Percentiles rank a stretch among this genome's conserved stretches.
Conservation (phyloP, 805 yeast species). For the Suhomyces sp. region DNA sequence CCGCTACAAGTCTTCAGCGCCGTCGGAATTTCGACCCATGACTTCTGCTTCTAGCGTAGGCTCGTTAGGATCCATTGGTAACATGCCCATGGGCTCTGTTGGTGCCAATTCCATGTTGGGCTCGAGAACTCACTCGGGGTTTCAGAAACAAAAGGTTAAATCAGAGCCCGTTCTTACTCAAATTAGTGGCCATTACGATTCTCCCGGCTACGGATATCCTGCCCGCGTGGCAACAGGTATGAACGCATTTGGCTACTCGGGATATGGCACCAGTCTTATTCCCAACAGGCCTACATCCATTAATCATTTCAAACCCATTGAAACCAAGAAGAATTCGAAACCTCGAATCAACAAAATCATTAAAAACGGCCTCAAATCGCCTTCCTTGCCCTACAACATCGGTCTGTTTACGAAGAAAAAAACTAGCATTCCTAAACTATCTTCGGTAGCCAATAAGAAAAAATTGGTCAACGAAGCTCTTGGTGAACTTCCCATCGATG, state of each 20-base stretch:
- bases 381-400: slow-evolving; percentile 2
- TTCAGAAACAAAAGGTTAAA: slow-evolving; percentile 1
- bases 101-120: not conserved
- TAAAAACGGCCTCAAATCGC: slow-evolving; percentile 8
- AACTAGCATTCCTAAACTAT: slow-evolving; percentile 3
- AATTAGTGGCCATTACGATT: not conserved
- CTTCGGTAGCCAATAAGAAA: not conserved
- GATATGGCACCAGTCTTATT: not conserved
- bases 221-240: not conserved
- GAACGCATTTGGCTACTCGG: not conserved
- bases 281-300: not conserved
- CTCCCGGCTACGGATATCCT: not conserved
- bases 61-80: not conserved
- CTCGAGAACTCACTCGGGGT: not conserved
- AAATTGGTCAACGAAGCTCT: slow-evolving; percentile 3
- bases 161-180: slow-evolving; percentile 9
- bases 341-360: slow-evolving; percentile 37
- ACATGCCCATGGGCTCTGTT: not conserved
- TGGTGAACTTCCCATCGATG: slow-evolving; percentile 25
- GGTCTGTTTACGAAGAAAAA: not conserved
- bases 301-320: slow-evolving; percentile 31
- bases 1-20: not conserved
- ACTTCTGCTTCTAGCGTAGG: not conserved
- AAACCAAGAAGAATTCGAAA: slow-evolving; percentile 33
- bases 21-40: not conserved